Percentiles rank a stretch among this genome's conserved stretches.
Evolutionary conservation across 345 rosid species (phyloP).

Genomic region (Brassica nigra): DNA sequence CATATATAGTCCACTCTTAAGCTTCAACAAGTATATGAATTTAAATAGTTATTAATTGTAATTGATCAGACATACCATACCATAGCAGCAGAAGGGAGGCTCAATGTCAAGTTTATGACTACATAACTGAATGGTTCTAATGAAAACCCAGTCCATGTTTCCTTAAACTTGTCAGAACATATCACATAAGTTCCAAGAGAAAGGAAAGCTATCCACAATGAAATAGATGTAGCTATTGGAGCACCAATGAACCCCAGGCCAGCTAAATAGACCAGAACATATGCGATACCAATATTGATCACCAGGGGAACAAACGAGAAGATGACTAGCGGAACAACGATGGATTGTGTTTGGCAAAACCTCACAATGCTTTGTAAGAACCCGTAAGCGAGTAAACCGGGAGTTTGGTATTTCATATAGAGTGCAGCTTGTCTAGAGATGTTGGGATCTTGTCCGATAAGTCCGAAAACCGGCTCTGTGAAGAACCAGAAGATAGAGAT

Average conservation of each 20-base stretch:
- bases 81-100: conserved; percentile 78
- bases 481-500: conserved; percentile 63
- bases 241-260: conserved; percentile 65
- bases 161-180: conserved; percentile 43
- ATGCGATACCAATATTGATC: conserved; percentile 51
- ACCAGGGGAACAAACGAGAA: conserved; percentile 51
- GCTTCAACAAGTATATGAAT: not conserved
- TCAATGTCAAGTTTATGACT: conserved; percentile 45
- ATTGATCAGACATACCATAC: conserved; percentile 53
- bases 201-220: conserved; percentile 61
- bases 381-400: conserved; percentile 62
- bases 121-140: conserved; percentile 45
- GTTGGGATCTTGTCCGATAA: conserved; percentile 60
- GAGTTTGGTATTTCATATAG: conserved; percentile 61
- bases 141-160: conserved; percentile 67
- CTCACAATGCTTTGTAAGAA: conserved; percentile 66
- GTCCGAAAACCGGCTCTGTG: conserved; percentile 52
- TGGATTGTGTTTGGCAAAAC: conserved; percentile 77
- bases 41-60: not conserved
- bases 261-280: conserved; percentile 48
- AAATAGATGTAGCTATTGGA: conserved; percentile 65
- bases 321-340: conserved; percentile 48
- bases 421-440: conserved; percentile 60
- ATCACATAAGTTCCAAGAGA: conserved; percentile 48
- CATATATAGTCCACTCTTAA: conserved; percentile 8